Percentiles rank a stretch among this genome's conserved stretches.
phyloP scores from a whole-genome alignment of 2,329 filamentous ascomycete species.

The Seiridium unicorne region DNA sequence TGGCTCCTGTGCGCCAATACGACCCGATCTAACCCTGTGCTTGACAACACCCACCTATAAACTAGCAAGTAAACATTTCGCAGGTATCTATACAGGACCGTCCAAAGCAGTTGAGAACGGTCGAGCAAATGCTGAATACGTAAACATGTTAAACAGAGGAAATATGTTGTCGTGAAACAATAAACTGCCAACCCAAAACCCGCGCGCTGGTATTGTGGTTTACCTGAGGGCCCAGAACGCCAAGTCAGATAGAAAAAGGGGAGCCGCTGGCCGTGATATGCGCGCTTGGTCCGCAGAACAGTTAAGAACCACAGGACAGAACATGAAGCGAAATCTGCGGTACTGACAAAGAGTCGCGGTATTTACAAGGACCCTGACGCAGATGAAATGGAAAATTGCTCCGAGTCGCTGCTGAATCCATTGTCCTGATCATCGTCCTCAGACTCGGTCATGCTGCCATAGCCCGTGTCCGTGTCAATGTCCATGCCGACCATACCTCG shows the following conservation, averaged over 20 bases:
- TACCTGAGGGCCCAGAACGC: not conserved
- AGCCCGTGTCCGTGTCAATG: constrained; percentile 51
- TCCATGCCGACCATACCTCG: constrained; percentile 60
- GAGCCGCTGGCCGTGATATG: not conserved
- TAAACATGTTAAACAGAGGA: not conserved
- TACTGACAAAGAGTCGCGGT: not conserved
- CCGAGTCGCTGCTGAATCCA: constrained; percentile 6
- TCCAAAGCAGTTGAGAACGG: not conserved
- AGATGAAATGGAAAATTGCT: not conserved
- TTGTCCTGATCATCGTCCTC: constrained; percentile 27
- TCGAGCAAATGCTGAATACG: not conserved
- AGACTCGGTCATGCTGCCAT: constrained; percentile 55
- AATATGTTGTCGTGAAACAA: not conserved
- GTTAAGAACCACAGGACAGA: too few species aligned
- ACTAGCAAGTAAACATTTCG: too few species aligned
- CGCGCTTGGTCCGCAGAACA: not conserved
- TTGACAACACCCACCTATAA: too few species aligned
- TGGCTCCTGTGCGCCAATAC: not conserved
- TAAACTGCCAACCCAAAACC: too few species aligned
- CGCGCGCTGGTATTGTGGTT: not conserved
- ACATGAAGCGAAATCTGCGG: too few species aligned
- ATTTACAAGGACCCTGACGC: not conserved
- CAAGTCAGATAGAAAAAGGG: not conserved
- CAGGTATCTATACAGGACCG: not conserved
- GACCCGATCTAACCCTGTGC: not conserved